phyloP scores from a whole-genome alignment of 2,329 filamentous ascomycete genomes.

The Phyllosticta capitalensis region DNA sequence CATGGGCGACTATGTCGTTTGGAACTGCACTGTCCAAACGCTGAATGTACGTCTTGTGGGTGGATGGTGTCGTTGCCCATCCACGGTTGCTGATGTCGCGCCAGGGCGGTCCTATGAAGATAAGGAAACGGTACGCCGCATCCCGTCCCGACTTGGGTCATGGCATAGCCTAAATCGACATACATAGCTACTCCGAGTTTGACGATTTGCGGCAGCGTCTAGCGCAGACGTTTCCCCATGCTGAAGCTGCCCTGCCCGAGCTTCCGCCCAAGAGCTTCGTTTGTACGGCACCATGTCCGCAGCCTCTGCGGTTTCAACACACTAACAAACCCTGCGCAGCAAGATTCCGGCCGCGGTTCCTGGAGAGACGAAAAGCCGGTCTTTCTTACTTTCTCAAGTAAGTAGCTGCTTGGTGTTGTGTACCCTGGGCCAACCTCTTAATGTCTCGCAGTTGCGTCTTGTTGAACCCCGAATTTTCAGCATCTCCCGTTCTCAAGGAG shows the following conservation, averaged over 20 bases:
- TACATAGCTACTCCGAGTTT: conserved; percentile 82
- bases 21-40: conserved; percentile 82
- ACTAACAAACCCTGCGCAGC: conserved; percentile 27
- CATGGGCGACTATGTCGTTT: conserved; percentile 87
- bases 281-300: conserved; percentile 43
- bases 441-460: conserved; percentile 62
- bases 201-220: conserved; percentile 69
- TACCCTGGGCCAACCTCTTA: conserved; percentile 16
- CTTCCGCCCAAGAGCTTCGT: conserved; percentile 87
- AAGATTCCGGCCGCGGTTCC: conserved; percentile 69
- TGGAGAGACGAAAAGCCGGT: conserved; percentile 73
- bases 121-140: conserved; percentile 46
- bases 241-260: conserved; percentile 74
- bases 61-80: conserved; percentile 1
- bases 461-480: conserved; percentile 86
- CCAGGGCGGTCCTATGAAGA: conserved; percentile 47
- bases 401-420: conserved; percentile 34
- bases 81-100: conserved; percentile 8
- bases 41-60: conserved; percentile 53
- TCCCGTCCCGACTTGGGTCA: background rate
- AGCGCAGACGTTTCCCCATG: conserved; percentile 71
- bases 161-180: background rate
- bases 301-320: background rate
- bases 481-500: conserved; percentile 82
- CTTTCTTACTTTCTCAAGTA: conserved; percentile 92